These are phyloP conservation scores for Acanthamoeba royreba DNA, from an alignment of 208 protist species.

Conservation along the genomic window DNA sequence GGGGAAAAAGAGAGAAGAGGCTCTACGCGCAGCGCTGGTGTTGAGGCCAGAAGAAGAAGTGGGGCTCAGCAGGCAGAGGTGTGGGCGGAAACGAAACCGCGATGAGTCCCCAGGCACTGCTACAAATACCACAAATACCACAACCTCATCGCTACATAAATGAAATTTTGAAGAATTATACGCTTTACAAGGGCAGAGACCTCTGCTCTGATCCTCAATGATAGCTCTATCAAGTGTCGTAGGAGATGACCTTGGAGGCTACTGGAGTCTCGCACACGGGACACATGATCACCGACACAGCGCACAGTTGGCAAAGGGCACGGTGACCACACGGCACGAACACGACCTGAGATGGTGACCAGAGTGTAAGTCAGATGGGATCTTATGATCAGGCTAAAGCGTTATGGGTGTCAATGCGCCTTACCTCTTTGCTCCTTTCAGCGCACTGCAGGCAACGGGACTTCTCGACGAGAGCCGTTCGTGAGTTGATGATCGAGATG, in stretches of 20 bases:
- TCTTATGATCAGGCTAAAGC: too few species aligned
- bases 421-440: neutral
- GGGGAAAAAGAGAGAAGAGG: neutral
- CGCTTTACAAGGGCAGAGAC: too few species aligned
- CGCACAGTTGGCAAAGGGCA: neutral
- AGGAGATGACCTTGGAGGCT: neutral
- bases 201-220: neutral
- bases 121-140: neutral
- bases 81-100: neutral
- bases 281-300: neutral
- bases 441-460: neutral
- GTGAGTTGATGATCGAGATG: conserved; percentile 5
- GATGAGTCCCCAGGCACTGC: neutral
- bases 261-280: neutral
- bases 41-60: too few species aligned
- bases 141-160: too few species aligned
- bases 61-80: neutral
- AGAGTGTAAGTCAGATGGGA: neutral
- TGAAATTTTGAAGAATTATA: too few species aligned
- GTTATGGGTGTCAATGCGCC: neutral
- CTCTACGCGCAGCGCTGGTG: too few species aligned
- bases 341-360: neutral
- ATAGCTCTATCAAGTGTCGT: neutral
- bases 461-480: neutral
- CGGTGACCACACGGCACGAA: neutral